phyloP scores from a whole-genome alignment of 805 yeast species.

The Kuraishia hungarica region DNA sequence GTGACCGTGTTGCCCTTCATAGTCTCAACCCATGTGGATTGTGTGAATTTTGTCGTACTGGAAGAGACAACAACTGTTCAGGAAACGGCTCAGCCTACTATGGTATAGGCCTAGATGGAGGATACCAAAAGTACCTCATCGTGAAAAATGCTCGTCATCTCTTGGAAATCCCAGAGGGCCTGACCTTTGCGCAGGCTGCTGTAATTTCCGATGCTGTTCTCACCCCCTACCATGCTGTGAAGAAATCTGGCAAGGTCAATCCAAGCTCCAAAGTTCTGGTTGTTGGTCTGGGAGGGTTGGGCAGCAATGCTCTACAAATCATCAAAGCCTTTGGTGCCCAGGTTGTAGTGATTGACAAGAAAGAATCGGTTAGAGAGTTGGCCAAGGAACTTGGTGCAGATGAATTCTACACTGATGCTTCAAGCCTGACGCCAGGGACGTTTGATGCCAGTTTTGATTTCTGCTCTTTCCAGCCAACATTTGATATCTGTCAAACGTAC shows the following conservation, averaged over 20 bases:
- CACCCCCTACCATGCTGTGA: constrained; percentile 26
- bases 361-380: constrained; percentile 15
- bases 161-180: constrained; percentile 19
- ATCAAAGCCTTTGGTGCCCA: constrained; percentile 13
- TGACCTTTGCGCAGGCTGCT: constrained; percentile 20
- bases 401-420: constrained; percentile 27
- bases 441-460: constrained; percentile 27
- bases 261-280: constrained; percentile 17
- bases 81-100: constrained; percentile 8
- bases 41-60: constrained; percentile 16
- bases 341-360: constrained; percentile 15
- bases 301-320: constrained; percentile 23
- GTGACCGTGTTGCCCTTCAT: constrained; percentile 10
- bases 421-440: constrained; percentile 20
- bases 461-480: constrained; percentile 14
- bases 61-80: constrained; percentile 18
- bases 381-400: constrained; percentile 31
- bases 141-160: constrained; percentile 12
- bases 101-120: constrained; percentile 22
- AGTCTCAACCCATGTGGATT: constrained; percentile 17
- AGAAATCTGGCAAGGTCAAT: constrained; percentile 12
- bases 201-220: constrained; percentile 23
- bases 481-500: constrained; percentile 19
- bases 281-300: constrained; percentile 26
- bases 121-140: constrained; percentile 20